A percentile compares a stretch with the other conserved stretches of the same genome.
Conservation (phyloP, 345 rosid genomes). For the Boechera stricta region DNA sequence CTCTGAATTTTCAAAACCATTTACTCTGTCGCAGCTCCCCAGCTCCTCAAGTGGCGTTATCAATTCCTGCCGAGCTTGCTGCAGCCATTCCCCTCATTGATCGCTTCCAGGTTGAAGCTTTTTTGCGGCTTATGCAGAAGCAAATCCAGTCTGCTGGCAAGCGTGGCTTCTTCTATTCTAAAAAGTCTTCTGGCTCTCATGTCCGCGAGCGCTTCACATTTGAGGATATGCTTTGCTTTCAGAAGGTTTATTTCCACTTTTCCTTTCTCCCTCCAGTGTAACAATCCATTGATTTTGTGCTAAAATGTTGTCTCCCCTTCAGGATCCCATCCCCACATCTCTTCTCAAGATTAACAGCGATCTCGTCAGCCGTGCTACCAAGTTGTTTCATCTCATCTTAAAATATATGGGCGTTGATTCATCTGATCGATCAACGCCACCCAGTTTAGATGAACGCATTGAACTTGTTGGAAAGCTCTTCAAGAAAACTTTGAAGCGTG, state of each 20-base stretch:
- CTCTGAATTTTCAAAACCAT: constrained; percentile 26
- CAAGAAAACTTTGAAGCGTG: constrained; percentile 88
- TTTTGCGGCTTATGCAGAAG: constrained; percentile 91
- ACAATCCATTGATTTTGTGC: constrained; percentile 14
- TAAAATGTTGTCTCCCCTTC: constrained; percentile 18
- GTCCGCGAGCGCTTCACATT: constrained; percentile 84
- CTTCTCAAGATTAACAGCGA: constrained; percentile 84
- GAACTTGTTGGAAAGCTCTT: constrained; percentile 86
- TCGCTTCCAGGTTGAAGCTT: constrained; percentile 96
- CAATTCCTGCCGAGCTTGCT: constrained; percentile 89
- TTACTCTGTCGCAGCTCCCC: constrained; percentile 34
- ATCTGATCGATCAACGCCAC: constrained; percentile 68
- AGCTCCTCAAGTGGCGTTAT: constrained; percentile 53
- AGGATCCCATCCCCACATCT: constrained; percentile 98
- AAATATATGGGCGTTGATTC: constrained; percentile 96
- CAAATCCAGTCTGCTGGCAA: constrained; percentile 89
- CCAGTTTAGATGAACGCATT: constrained; percentile 83
- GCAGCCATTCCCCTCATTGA: constrained; percentile 92
- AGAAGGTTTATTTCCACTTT: constrained; percentile 62
- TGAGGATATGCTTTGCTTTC: constrained; percentile 97
- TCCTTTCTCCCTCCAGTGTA: not conserved
- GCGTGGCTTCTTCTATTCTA: constrained; percentile 81
- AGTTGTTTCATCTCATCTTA: constrained; percentile 80
- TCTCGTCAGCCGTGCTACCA: constrained; percentile 81
- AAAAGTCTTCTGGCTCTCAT: constrained; percentile 72